These are phyloP conservation scores for Vaccinium darrowii DNA, from an alignment of 148 eudicot species.

Conservation along the genomic window DNA sequence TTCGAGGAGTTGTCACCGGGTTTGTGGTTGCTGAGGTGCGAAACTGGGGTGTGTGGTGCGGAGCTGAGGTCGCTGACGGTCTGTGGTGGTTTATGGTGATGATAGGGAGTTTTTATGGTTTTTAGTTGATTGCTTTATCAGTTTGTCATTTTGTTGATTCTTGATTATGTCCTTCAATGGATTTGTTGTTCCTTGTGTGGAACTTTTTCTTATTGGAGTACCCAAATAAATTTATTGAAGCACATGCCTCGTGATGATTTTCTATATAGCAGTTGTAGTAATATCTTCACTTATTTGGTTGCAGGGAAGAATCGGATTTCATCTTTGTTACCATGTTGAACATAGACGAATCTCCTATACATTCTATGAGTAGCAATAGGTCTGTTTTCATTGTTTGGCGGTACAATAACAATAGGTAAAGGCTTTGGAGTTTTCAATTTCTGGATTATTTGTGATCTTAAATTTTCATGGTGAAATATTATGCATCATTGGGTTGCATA, in stretches of 20 bases:
- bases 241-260: not conserved
- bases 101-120: too few relatives aligned
- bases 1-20: too few relatives aligned
- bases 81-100: too few relatives aligned
- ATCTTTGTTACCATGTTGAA: conserved; percentile 2
- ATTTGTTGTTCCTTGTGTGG: too few relatives aligned
- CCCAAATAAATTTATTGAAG: not conserved
- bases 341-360: not conserved
- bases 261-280: not conserved
- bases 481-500: conserved; percentile 10
- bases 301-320: conserved; percentile 12
- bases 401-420: not conserved
- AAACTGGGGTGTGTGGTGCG: too few relatives aligned
- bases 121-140: too few relatives aligned
- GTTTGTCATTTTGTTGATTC: too few relatives aligned
- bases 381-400: not conserved
- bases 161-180: too few relatives aligned
- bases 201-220: not conserved
- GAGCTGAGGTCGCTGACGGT: too few relatives aligned
- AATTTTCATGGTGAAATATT: not conserved
- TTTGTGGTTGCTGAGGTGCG: too few relatives aligned
- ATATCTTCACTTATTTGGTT: not conserved
- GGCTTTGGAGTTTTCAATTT: not conserved
- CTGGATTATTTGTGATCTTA: conserved; percentile 1
- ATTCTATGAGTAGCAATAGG: not conserved